A percentile compares a stretch with the other conserved stretches of the same genome.
These are phyloP conservation scores for Capsicum pubescens DNA, from an alignment of 257 asterid genomes.

Conservation along the genomic window DNA sequence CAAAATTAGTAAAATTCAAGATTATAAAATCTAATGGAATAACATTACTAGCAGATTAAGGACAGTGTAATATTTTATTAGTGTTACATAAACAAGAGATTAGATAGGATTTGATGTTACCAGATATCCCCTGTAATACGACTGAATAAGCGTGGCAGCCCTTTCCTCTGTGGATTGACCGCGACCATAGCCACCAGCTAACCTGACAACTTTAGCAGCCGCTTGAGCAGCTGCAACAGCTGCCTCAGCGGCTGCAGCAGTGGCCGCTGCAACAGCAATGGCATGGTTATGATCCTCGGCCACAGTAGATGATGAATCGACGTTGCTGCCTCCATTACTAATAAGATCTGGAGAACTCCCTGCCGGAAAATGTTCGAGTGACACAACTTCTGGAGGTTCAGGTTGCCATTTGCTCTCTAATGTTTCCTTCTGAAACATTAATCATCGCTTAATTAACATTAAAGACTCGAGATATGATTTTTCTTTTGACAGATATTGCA, in stretches of 20 bases:
- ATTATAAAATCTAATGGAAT: background rate
- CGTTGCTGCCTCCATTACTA: slow-evolving; percentile 43
- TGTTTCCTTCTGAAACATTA: slow-evolving; percentile 57
- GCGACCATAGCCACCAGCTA: slow-evolving; percentile 71
- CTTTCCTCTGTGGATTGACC: slow-evolving; percentile 67
- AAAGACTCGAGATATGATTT: background rate
- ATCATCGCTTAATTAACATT: background rate
- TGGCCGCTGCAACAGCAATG: slow-evolving; percentile 75
- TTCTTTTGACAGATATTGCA: background rate
- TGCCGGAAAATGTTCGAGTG: slow-evolving; percentile 80
- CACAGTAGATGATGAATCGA: slow-evolving; percentile 58
- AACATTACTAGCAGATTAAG: background rate
- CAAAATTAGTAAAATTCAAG: slow-evolving; percentile 3
- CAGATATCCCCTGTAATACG: slow-evolving; percentile 89
- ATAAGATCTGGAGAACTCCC: slow-evolving; percentile 81
- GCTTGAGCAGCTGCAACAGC: slow-evolving; percentile 90
- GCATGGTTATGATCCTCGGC: slow-evolving; percentile 66
- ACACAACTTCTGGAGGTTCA: slow-evolving; percentile 83
- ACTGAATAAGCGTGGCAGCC: slow-evolving; percentile 75
- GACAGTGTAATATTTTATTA: background rate
- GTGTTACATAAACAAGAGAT: background rate
- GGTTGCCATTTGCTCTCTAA: slow-evolving; percentile 64
- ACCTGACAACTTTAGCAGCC: slow-evolving; percentile 81
- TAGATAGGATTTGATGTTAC: slow-evolving; percentile 38
- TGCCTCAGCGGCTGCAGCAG: slow-evolving; percentile 95